Evolutionary conservation across 768 basidiomycete genomes (phyloP), one percentile per base, ranked within the genome.

Genomic region (Chiua virens): DNA sequence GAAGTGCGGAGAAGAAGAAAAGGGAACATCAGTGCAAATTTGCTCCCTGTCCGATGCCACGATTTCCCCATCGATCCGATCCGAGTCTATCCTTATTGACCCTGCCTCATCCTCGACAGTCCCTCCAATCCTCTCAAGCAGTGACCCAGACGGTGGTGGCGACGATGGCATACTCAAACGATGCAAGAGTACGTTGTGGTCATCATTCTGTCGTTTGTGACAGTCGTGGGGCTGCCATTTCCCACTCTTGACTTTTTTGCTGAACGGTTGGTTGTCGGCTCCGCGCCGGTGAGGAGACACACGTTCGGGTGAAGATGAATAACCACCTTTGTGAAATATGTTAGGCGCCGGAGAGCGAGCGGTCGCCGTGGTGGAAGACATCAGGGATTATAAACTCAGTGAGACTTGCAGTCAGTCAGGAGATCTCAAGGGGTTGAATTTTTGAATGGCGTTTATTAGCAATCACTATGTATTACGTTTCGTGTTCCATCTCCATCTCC

Each of bases 51-150:
- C 27, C 22, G 18, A 46, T 9, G 27, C 37, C 28, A 42, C 21
- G 35, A 47, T 38, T 18, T n/a, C 52, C 22, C 22, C 45, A 42
- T 55, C 52, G 48, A 59, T 54, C 25, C 20, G 47, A 47, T 55
- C 47, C 35, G 22, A n/a, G 35, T 44, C 37, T 23, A 39, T 4
- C 25, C 25, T 25, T 28, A 14, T 40, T 23, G 27, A 34, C 9
- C 34, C 5, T 40, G 4, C 54, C 32, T 50, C 47, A 8, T 49
- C 57, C 34, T 37, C 36, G 17, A 38, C 23, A 3, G 47, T 42
- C 22, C 44, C 47, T 25, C 59, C 61, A 20, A 65, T 61, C 49
- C 64, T 58, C 43, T 54, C 59, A 53, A 65, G 50, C 27, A 65
- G 23, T 36, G 54, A 40, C 20, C 50, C 50, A 27, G 58, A 21